Evolutionary conservation across 345 rosid genomes (phyloP), one percentile per base, ranked within the genome.

Genomic region (Fremontodendron californicum): DNA sequence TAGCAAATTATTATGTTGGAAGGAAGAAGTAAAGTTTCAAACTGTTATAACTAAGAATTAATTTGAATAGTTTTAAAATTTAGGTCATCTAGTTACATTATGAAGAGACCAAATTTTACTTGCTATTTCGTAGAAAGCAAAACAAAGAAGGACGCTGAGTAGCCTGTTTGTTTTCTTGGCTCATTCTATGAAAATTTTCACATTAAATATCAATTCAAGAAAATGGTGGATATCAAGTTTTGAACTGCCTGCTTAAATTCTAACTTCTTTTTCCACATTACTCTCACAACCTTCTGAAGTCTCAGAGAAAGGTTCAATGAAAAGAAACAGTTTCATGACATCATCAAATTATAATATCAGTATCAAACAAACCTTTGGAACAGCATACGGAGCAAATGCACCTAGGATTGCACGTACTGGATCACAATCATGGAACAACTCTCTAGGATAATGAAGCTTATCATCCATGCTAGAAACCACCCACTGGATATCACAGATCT

Each of bases 371-470:
- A 94, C 98, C 98, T 91, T 92, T 55, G 98, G 97, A 83, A 89
- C 86, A 74, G 89, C 87, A 81, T 88, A 94, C 3, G 98, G 97
- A 77, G 94, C 97, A 60, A 78, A 83, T 60, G 83, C 79, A 74
- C 98, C 98, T 46, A 94, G 89, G 71, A 92, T 79, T 39, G 88
- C 85, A 67, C 82, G 90, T 77, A 94, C 94, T 42, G 87, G 85
- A 81, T 92, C 96, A 82, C 93, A 91, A 61, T 92, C 96, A 75
- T 88, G 83, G 82, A 89, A 94, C 75, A 94, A 80, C 66, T 90
- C 91, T 73, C 79, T 85, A 48, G 98, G 90, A 82, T 74, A 82
- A 83, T 92, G 91, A 85, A 94, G 90, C 80, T 82, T 68, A 80
- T 82, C 75, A 83, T 91, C 93, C 86, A 90, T 78, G 84, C 87